Evolutionary conservation across 208 protist genomes (phyloP).

Genomic region (Trypanosoma caninum): DNA sequence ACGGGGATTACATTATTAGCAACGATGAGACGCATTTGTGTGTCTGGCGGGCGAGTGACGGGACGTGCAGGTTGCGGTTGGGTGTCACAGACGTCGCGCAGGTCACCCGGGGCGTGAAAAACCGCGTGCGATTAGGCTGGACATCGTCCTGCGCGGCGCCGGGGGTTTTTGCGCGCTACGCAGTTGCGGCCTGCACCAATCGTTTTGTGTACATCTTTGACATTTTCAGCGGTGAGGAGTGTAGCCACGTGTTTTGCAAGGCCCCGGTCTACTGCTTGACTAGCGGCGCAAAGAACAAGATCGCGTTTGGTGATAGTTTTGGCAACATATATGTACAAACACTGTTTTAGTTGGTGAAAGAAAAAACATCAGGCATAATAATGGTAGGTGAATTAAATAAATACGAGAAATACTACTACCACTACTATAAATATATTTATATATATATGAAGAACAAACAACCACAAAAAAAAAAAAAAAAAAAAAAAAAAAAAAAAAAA

Average conservation of each 20-base stretch:
- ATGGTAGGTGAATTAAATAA: too few relatives aligned
- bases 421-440: too few relatives aligned
- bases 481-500: too few relatives aligned
- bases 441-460: too few relatives aligned
- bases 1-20: conserved; percentile 82
- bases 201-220: conserved; percentile 86
- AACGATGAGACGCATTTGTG: conserved; percentile 81
- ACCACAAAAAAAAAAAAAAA: too few relatives aligned
- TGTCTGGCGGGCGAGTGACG: conserved; percentile 69
- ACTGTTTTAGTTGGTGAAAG: conserved; percentile 13
- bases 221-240: conserved; percentile 62
- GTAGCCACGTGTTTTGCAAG: conserved; percentile 66
- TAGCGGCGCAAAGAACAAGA: conserved; percentile 37
- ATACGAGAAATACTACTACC: too few relatives aligned
- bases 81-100: conserved; percentile 41
- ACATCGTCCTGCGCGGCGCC: conserved; percentile 74
- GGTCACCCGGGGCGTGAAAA: background rate
- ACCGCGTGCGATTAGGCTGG: conserved; percentile 57
- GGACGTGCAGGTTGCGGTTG: conserved; percentile 53
- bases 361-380: too few relatives aligned
- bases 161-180: conserved; percentile 65
- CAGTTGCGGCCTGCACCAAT: conserved; percentile 79
- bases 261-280: conserved; percentile 87
- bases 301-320: conserved; percentile 82
- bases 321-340: conserved; percentile 79